Conservation (phyloP, 2,329 filamentous ascomycete genomes). For the Diplodia intermedia region DNA sequence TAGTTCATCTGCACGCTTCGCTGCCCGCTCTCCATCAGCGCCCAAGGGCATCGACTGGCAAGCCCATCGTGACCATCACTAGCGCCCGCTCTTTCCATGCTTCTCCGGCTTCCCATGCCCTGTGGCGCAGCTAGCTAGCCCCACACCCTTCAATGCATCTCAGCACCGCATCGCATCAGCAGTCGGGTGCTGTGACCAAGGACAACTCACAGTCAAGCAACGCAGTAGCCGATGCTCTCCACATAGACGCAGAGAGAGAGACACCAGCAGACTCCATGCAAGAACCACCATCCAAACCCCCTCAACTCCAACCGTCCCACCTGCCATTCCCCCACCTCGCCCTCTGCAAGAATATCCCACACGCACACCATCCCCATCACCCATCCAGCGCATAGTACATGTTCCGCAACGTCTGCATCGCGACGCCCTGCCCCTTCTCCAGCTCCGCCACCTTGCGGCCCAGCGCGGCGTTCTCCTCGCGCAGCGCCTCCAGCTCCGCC, state of each 20-base stretch:
- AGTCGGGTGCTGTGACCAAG: too few species aligned
- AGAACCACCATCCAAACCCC: too few species aligned
- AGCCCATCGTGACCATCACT: background rate
- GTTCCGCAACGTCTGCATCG: background rate
- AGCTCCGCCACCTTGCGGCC: conserved; percentile 7
- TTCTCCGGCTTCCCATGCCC: background rate
- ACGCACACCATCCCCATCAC: background rate
- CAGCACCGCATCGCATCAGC: too few species aligned
- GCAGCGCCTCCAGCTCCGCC: conserved; percentile 10
- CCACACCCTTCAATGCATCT: too few species aligned
- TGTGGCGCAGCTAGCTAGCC: background rate
- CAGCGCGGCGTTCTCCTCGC: background rate
- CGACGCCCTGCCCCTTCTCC: conserved; percentile 11
- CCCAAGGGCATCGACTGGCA: background rate
- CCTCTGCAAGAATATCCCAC: background rate
- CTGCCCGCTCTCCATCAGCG: background rate
- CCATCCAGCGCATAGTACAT: conserved; percentile 24
- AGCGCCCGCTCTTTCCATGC: background rate
- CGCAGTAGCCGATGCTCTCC: too few species aligned
- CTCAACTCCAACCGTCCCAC: background rate
- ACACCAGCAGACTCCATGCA: too few species aligned
- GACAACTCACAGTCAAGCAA: too few species aligned
- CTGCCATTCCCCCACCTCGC: background rate
- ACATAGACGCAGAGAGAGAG: too few species aligned
- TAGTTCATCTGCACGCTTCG: background rate